Evolutionary conservation across 208 protist species (phyloP).

Genomic region (Acanthamoeba lenticulata): DNA sequence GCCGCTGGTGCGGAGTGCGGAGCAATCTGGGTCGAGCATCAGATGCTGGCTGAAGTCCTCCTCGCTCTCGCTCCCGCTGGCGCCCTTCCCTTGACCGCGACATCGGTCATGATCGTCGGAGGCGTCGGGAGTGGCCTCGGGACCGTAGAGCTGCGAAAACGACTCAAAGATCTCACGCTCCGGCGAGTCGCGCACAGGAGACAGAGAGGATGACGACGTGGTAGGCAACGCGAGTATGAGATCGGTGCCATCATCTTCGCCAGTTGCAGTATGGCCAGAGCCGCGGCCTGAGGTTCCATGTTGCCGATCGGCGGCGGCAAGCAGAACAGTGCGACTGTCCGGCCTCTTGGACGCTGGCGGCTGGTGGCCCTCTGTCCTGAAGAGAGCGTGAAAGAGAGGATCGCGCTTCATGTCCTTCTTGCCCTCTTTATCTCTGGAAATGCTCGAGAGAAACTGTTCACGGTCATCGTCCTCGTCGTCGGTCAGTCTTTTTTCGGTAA

Average conservation of each 20-base stretch:
- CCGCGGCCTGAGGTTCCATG: neutral
- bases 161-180: conserved; percentile 29
- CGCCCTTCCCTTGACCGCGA: too few relatives aligned
- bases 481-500: neutral
- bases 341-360: neutral
- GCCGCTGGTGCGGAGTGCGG: neutral
- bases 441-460: too few relatives aligned
- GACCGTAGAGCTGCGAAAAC: neutral
- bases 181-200: conserved; percentile 25
- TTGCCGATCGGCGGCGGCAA: neutral
- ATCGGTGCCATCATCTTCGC: neutral
- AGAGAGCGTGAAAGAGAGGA: conserved; percentile 53
- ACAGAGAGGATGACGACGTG: conserved; percentile 36
- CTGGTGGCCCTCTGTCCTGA: neutral
- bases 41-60: conserved; percentile 44
- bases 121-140: neutral
- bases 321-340: neutral
- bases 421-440: neutral
- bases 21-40: neutral
- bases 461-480: neutral
- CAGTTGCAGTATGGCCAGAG: neutral
- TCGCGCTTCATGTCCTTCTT: neutral
- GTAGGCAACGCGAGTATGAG: neutral
- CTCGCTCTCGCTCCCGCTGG: neutral
- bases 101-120: too few relatives aligned